Percentiles rank a stretch among this genome's conserved stretches.
phyloP scores from a whole-genome alignment of 371 early-diverging fungal genomes.

The Chytridiales sp. region DNA sequence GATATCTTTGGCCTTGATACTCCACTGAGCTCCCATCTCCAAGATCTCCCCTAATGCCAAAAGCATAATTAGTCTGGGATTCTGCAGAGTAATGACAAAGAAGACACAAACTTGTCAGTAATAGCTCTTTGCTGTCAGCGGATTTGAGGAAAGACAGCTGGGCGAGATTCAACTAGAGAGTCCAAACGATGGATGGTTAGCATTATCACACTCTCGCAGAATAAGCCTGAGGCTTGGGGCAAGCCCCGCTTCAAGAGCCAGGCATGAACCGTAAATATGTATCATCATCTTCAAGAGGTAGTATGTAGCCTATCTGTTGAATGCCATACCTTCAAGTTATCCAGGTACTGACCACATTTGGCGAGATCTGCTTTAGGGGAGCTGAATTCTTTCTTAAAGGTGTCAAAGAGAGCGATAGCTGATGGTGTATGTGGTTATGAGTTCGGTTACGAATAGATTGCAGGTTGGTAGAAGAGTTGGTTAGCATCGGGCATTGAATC shows the following conservation, averaged over 20 bases:
- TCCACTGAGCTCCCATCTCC: conserved; percentile 88
- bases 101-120: conserved; percentile 64
- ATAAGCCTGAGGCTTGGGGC: too few relatives aligned
- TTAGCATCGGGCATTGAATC: too few relatives aligned
- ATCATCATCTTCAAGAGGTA: too few relatives aligned
- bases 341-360: conserved; percentile 68
- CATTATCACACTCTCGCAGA: neutral
- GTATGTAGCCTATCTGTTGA: neutral
- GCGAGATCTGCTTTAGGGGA: conserved; percentile 69
- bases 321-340: conserved; percentile 71
- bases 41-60: conserved; percentile 71
- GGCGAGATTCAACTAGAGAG: conserved; percentile 65
- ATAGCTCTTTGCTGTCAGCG: conserved; percentile 61
- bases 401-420: conserved; percentile 34
- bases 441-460: neutral
- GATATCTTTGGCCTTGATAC: conserved; percentile 80
- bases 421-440: neutral
- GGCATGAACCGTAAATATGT: too few relatives aligned
- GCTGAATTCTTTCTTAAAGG: conserved; percentile 61
- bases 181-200: neutral
- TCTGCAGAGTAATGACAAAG: neutral
- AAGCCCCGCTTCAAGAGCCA: too few relatives aligned
- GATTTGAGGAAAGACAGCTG: conserved; percentile 71
- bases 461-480: too few relatives aligned
- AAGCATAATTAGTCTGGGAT: neutral